Evolutionary conservation across 352 stramenopile genomes (phyloP), one percentile per base, ranked within the genome.

Genomic region (Phytophthora cactorum): DNA sequence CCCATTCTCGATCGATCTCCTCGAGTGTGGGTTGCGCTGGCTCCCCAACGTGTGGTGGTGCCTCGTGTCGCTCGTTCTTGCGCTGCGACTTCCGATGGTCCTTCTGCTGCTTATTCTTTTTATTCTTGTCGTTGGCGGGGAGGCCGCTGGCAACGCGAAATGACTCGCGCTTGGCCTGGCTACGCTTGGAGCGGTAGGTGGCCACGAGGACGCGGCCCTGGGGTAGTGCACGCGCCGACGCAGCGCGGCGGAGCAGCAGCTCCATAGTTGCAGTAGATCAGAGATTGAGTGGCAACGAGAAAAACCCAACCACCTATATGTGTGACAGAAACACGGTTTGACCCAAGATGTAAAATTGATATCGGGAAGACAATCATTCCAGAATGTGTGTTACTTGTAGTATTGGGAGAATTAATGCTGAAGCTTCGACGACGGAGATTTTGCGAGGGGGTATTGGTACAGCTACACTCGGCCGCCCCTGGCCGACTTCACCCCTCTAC

Each of bases 181-280:
- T 82, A 25, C 79, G 79, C 63, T 88, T 88, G 9, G 79, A 82
- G 50, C 79, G 77, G 46, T 88, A 88, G 55, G 70, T 80, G 31
- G 77, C 79, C 27, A 83, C 66, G 15, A 82, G 63, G 14, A 81
- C 41, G 43, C 61, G 67, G 36, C 59, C 32, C n/a, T 50, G 64
- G 9, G 62, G 53, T 49, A 61, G 45, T 44, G 34, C 27, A 43
- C 56, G 45, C 53, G 58, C 66, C 59, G 45, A 59, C 38, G 52
- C 52, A 17, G 49, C 62, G 25, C 67, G 59, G 51, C 65, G 72
- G 14, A 76, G 5, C 29, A 84, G 70, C 65, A 84, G 63, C 77
- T 86, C 73, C 79, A 84, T 84, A 32, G 8, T 25, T 10, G 32
- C 22, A 12, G 41, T 27, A 25, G 15, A 8, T 25, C 14, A 22